Base-by-base conservation (phyloP, 129 eudicot species). In the Lactuca sativa region DNA sequence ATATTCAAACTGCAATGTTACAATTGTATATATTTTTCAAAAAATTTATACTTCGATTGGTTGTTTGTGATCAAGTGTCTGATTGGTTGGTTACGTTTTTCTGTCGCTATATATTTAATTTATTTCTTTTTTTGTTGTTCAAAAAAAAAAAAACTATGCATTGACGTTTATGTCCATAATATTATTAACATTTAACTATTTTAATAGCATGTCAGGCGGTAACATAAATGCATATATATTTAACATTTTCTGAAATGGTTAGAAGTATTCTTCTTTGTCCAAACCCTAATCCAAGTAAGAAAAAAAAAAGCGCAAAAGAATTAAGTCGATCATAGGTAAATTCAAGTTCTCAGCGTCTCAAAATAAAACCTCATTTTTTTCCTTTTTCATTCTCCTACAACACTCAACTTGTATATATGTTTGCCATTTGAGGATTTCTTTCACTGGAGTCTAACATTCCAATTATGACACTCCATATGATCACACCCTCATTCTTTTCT, bases 391-490 rank as follows among this genome's bases (percentile, higher is more conserved):
- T 25, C 43, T 69, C 69, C 41, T 61, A 76, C 73, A 31, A 70
- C 38, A 69, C 70, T 75, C 77, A 59, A 75, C n/a, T 41, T 72
- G 37, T 74, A 61, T 53, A 15, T 43, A 65, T 53, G 17, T 41
- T 62, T 69, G 51, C 58, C 63, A 44, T 69, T 63, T 63, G 31
- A 12, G 49, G 77, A 60, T 70, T 63, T 58, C 14, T 6, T 64
- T 78, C 56, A 67, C 77, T 48, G 62, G 38, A 32, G 31, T 62
- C 59, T 48, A 21, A 65, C 77, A 58, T 65, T 67, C 85, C 72
- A 61, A 17, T 41, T 81, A 38, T 44, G 53, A 7, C 34, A 76
- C 71, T 21, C 62, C 17, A 76, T 21, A 18, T 44, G 68, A 80
- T 64, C 58, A 58, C 13, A 56, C 51, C 55, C 69, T 49, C 31